Evolutionary conservation across 352 stramenopile genomes (phyloP).

Genomic region (Phytopythium boreale): DNA sequence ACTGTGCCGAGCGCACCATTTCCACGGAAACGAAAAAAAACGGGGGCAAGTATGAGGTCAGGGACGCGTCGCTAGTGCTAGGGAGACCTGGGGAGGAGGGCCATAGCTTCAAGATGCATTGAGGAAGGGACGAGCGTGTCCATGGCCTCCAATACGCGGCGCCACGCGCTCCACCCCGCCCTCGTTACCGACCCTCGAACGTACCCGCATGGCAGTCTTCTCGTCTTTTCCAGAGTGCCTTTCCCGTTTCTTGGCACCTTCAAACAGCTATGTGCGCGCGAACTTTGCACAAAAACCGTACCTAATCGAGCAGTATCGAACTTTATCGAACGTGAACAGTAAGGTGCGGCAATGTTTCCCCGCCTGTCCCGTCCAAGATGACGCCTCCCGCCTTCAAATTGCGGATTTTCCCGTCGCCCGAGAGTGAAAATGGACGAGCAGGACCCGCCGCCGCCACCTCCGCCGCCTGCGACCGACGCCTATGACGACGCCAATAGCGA

Average conservation of each 20-base stretch:
- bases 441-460: conserved; percentile 24
- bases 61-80: background rate
- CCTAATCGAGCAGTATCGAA: background rate
- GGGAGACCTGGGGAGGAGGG: background rate
- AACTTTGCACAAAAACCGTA: background rate
- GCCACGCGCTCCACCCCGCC: background rate
- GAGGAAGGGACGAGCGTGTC: background rate
- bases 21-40: background rate
- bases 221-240: background rate
- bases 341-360: background rate
- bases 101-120: background rate
- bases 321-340: background rate
- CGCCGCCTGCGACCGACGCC: conserved; percentile 5
- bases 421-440: conserved; percentile 11
- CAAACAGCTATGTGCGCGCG: background rate
- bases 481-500: background rate
- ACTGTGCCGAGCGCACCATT: conserved; percentile 24
- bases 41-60: background rate
- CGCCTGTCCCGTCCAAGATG: background rate
- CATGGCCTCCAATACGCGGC: background rate
- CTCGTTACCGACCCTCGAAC: background rate
- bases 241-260: background rate
- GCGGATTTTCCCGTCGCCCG: background rate
- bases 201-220: background rate
- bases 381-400: conserved; percentile 6